Base-by-base conservation (phyloP, 2,329 filamentous ascomycete species). In the Penicillium capsulatum region DNA sequence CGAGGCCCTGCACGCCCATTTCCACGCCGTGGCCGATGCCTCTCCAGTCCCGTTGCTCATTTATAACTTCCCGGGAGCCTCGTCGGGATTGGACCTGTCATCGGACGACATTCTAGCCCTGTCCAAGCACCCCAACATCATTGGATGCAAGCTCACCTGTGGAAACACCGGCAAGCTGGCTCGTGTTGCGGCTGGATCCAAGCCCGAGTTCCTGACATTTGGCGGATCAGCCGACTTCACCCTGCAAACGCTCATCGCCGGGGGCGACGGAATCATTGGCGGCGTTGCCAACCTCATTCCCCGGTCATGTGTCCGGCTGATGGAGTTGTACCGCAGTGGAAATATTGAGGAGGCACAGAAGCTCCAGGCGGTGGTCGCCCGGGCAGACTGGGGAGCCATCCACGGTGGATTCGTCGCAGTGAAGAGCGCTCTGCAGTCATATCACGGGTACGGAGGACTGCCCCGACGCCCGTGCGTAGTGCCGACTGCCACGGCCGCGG, bases 181-280 rank as follows among this genome's bases (percentile, higher is more conserved):
- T 3, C 72, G 83, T 7, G 72, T 88, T 3, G 70, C 73, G 0
- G 70, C 74, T 2, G 63, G 65, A 16, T 65, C 75, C 16, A 60
- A 64, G 35, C 37, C 54, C 11, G 68, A 66, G 6, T 94, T 90
- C 72, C 84, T 92, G 77, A 87, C 86, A 14, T 89, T 92, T 59
- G 87, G 87, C 31, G 88, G 87, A 50, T 86, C 92, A 63, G 87
- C 84, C 59, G 88, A 94, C 67, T 94, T 94, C 65, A 89, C 86
- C 1, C 74, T 86, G 17, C 88, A 91, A 68, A 91, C 86, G 1
- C 75, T 90, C 3, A 75, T 83, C 45, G 85, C 80, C 33, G 87
- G 87, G 33, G 87, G 87, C 30, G 84, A 80, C 40, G 87, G 88
- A 20, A 88, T 92, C 65, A 92, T 94, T 57, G 86, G 86, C 11